Evolutionary conservation across 345 rosid genomes (phyloP).

Genomic region (Dovyalis caffra): DNA sequence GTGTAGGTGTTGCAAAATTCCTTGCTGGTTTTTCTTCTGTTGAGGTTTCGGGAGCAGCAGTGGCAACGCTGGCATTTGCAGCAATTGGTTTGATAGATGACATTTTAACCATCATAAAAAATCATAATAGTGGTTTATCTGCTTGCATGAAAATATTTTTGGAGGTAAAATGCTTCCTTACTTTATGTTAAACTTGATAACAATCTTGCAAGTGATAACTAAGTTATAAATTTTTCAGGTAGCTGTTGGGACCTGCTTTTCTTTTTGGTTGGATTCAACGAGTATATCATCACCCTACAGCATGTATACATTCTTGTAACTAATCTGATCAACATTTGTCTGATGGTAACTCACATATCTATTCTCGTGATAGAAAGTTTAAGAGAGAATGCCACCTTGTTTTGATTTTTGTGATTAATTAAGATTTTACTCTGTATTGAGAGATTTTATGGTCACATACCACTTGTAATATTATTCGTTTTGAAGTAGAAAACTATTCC

Average conservation of each 20-base stretch:
- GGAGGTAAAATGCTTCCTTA: conserved; percentile 48
- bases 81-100: conserved; percentile 74
- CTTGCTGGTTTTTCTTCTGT: conserved; percentile 52
- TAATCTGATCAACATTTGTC: conserved; percentile 64
- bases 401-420: not conserved
- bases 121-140: conserved; percentile 46
- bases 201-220: conserved; percentile 19
- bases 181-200: not conserved
- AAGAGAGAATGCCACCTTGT: conserved; percentile 7
- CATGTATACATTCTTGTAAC: conserved; percentile 97
- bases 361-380: conserved; percentile 37
- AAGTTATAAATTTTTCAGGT: conserved; percentile 44
- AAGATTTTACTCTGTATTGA: not conserved
- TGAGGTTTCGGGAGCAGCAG: conserved; percentile 73
- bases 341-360: conserved; percentile 83
- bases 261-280: conserved; percentile 74
- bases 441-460: not conserved
- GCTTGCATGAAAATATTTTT: conserved; percentile 52
- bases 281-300: conserved; percentile 79
- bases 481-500: not conserved
- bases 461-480: not conserved
- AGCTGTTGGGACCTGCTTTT: conserved; percentile 63
- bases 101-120: conserved; percentile 39
- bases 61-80: conserved; percentile 65
- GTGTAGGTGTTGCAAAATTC: conserved; percentile 62